Conservation (phyloP, 495 filamentous ascomycete species). For the Penicillium longicatenatum region DNA sequence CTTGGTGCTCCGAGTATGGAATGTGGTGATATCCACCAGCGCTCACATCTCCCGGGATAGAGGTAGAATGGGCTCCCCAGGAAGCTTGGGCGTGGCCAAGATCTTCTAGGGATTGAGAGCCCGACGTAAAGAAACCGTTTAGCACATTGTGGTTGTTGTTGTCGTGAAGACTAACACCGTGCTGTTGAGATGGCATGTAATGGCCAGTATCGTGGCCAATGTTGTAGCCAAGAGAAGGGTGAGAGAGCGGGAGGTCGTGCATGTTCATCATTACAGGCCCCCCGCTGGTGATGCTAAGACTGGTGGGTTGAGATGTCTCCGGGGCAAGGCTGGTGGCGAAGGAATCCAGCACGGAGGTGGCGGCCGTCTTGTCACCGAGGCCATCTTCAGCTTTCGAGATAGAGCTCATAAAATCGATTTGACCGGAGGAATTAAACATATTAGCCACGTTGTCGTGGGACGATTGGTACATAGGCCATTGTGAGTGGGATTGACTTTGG, state of each 20-base stretch:
- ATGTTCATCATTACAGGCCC: conserved; percentile 42
- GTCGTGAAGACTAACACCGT: conserved; percentile 37
- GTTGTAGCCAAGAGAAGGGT: conserved; percentile 35
- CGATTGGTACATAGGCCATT: conserved; percentile 42
- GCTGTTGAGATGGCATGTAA: conserved; percentile 39
- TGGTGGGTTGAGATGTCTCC: conserved; percentile 37
- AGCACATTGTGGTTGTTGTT: conserved; percentile 40
- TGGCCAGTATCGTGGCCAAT: conserved; percentile 38
- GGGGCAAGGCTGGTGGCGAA: conserved; percentile 37
- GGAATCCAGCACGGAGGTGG: conserved; percentile 44
- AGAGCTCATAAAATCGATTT: conserved; percentile 40
- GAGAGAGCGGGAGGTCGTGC: conserved; percentile 44
- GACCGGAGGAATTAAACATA: conserved; percentile 37
- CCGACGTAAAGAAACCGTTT: conserved; percentile 36
- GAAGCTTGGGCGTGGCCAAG: conserved; percentile 37
- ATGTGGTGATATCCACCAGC: conserved; percentile 39
- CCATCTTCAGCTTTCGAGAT: conserved; percentile 44
- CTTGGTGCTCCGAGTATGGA: conserved; percentile 40
- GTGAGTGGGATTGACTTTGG: conserved; percentile 32
- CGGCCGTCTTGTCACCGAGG: conserved; percentile 42
- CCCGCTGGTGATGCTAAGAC: conserved; percentile 31
- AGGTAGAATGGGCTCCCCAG: conserved; percentile 38
- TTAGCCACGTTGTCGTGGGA: conserved; percentile 41
- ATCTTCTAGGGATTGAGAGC: conserved; percentile 41
- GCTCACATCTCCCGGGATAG: conserved; percentile 36